A percentile compares a stretch with the other conserved stretches of the same genome.
Evolutionary conservation across 2,329 filamentous ascomycete genomes (phyloP).

Genomic region (Raffaelea arxii): DNA sequence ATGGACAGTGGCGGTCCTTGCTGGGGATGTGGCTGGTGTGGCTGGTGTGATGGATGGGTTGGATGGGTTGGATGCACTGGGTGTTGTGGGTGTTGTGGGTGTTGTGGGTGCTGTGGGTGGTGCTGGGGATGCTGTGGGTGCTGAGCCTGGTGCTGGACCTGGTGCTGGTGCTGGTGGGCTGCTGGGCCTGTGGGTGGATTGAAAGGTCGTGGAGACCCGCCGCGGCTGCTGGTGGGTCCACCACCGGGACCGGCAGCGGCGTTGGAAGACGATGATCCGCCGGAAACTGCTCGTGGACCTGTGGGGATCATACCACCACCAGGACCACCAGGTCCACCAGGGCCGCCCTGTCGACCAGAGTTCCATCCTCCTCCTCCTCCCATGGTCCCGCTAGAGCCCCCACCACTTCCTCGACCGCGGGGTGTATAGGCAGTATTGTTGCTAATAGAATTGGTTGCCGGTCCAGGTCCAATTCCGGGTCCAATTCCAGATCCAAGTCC

Average conservation of each 20-base stretch:
- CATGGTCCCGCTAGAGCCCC: no score
- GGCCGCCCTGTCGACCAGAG: conserved; percentile 21
- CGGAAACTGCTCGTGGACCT: conserved; percentile 27
- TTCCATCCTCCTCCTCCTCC: no score
- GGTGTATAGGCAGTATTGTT: no score
- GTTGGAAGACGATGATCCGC: background rate
- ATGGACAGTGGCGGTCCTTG: background rate
- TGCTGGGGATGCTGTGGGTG: conserved; percentile 1
- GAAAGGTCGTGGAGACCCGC: conserved; percentile 36
- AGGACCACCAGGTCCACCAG: background rate
- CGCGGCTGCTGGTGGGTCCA: background rate
- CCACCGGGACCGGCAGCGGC: background rate
- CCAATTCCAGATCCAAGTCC: no score
- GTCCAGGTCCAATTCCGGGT: no score
- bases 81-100: background rate
- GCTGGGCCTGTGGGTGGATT: conserved; percentile 48
- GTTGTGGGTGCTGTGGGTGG: background rate
- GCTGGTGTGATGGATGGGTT: background rate
- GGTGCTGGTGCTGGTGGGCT: conserved; percentile 22
- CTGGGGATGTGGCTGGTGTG: background rate
- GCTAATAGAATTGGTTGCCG: no score
- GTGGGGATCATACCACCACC: conserved; percentile 29
- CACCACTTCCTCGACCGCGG: no score
- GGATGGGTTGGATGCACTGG: background rate
- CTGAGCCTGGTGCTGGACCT: background rate